Base-by-base conservation (phyloP, 371 early-diverging fungal genomes). In the Rhizopus stolonifer region DNA sequence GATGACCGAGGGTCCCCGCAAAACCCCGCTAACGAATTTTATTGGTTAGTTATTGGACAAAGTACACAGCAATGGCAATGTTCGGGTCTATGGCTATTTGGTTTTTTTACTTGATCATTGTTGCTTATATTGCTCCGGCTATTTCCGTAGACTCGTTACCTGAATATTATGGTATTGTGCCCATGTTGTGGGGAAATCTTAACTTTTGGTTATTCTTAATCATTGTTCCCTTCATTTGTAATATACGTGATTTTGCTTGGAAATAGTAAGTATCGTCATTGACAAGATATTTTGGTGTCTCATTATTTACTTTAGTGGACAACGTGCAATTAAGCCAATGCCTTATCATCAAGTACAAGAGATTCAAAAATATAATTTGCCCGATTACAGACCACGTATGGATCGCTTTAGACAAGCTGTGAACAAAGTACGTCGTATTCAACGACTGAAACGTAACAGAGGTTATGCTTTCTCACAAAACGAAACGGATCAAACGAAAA, bases 391-490 rank as follows among this genome's bases (percentile, higher is more conserved):
- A 32, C 96, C 98, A 17, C 79, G 95, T 19, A 91, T 93, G 93
- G 95, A 98, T 63, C 80, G 92, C 53, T 98, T 98, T 87, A 83
- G 91, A 49, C 94, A 94, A 72, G 96, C 96, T 3, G 96, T 96
- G 11, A 90, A 93, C 79, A 96, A 96, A 74, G 95, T 92, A 13
- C 87, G 97, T 22, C 84, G 88, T 63, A 88, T 93, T 45, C 97
- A 98, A 67, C 82, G 96, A 15, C 71, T 94, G 14, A 94, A 93
- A 62, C 81, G 89, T 26, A 90, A 80, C 39, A 83, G 98, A n/a
- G 98, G 98, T 17, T 98, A 87, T 73, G 98, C 98, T 3, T 98
- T 98, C 65, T 92, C 96, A 24, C 97, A 98, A 68, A 94, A 85
- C 72, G 98, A 98, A 61, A 82, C 85, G 36, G 97, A 96, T 33